Percentiles rank a stretch among this genome's conserved stretches.
These are phyloP conservation scores for Dichotomopilus funicola DNA, from an alignment of 2,329 filamentous ascomycete species.

Conservation along the genomic window DNA sequence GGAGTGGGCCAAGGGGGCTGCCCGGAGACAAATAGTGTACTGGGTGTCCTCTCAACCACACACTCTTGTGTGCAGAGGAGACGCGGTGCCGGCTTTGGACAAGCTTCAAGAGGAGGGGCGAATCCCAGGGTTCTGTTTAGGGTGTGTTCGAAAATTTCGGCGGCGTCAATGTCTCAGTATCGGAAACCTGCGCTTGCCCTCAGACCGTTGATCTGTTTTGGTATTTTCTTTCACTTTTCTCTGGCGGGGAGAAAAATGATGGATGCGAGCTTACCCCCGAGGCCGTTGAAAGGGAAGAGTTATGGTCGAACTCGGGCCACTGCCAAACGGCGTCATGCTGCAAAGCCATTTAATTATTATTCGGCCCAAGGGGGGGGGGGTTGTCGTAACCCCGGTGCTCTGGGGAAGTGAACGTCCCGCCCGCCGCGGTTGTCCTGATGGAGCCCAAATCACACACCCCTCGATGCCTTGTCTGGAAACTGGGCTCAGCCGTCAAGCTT, in stretches of 20 bases:
- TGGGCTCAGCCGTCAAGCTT: constrained; percentile 2
- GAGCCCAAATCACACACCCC: not conserved
- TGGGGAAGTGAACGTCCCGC: not conserved
- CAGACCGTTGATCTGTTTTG: not conserved
- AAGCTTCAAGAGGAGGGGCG: constrained; percentile 10
- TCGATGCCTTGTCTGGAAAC: not conserved
- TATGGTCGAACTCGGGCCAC: not conserved
- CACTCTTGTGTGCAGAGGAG: constrained; percentile 4
- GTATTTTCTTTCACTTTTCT: not conserved
- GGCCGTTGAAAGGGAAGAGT: not conserved
- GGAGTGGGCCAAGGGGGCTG: constrained; percentile 30
- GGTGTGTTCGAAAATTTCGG: constrained; percentile 8
- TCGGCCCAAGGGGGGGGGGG: not conserved
- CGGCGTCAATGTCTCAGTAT: constrained; percentile 1
- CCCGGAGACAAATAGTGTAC: constrained; percentile 18
- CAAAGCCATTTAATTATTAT: not conserved
- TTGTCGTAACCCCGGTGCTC: not conserved
- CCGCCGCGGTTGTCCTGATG: too few relatives aligned
- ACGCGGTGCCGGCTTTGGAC: not conserved
- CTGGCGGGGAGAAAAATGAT: too few relatives aligned
- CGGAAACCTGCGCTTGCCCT: not conserved
- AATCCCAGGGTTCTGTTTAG: not conserved
- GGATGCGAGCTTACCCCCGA: too few relatives aligned
- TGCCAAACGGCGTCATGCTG: not conserved
- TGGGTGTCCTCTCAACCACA: constrained; percentile 12